A percentile compares a stretch with the other conserved stretches of the same genome.
phyloP scores from a whole-genome alignment of 2,329 filamentous ascomycete species.

The Emmonsiellopsis sp. region DNA sequence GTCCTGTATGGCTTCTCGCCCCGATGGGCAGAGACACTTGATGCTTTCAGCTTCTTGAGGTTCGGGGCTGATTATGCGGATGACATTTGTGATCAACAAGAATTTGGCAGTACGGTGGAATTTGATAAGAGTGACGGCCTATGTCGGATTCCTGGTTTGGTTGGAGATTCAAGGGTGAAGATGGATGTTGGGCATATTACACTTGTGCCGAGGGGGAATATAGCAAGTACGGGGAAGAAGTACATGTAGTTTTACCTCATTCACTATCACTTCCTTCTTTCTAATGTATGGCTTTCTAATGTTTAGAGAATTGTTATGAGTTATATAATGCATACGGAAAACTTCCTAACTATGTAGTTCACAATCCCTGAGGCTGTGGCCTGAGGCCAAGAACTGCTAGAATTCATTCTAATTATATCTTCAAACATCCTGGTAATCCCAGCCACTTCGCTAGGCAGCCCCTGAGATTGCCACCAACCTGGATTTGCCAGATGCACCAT shows the following conservation, averaged over 20 bases:
- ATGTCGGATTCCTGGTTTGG: background rate
- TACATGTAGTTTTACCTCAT: background rate
- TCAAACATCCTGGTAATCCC: no score
- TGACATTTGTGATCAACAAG: background rate
- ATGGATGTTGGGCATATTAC: background rate
- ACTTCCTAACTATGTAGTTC: no score
- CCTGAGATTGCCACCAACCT: no score
- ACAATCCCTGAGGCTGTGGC: no score
- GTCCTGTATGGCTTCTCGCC: conserved; percentile 3
- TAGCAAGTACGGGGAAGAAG: background rate
- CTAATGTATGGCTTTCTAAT: no score
- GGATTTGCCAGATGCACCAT: no score
- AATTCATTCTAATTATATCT: no score
- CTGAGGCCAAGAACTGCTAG: no score
- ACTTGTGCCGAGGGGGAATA: background rate
- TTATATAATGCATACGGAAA: no score
- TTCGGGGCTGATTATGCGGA: conserved; percentile 6
- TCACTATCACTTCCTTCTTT: no score
- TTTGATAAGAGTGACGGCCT: background rate
- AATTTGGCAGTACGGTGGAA: background rate
- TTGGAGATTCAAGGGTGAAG: background rate
- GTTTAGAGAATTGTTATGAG: no score
- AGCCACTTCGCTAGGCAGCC: no score
- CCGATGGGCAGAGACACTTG: conserved; percentile 8
- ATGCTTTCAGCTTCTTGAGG: conserved; percentile 8